These are phyloP conservation scores for Tricholomella constricta DNA, from an alignment of 768 basidiomycete genomes.

Conservation along the genomic window DNA sequence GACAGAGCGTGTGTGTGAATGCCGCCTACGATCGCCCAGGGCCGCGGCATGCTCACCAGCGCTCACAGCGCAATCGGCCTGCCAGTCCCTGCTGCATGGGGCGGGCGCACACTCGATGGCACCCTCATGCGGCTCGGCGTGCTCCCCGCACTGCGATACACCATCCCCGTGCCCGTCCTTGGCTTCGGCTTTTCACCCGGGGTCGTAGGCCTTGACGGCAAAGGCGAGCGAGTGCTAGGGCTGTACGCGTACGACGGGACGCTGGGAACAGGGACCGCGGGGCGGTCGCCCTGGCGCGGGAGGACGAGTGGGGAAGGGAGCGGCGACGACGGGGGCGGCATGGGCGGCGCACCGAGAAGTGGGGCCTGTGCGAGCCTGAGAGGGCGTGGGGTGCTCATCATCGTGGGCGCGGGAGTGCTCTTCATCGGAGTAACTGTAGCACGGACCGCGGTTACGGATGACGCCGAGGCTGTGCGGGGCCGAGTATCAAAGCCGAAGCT, in stretches of 20 bases:
- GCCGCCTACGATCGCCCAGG: not conserved
- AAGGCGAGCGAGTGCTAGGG: slow-evolving; percentile 12
- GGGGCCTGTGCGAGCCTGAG: slow-evolving; percentile 9
- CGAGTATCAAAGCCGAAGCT: not conserved
- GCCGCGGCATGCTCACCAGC: no score
- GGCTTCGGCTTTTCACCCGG: slow-evolving; percentile 45
- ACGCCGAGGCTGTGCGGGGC: not conserved
- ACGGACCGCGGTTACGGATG: not conserved
- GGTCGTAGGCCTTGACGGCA: slow-evolving; percentile 22
- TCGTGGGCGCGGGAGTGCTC: not conserved
- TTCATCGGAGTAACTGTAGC: not conserved
- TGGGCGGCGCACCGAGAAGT: slow-evolving; percentile 22
- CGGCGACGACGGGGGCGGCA: not conserved
- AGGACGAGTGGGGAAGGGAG: slow-evolving; percentile 25
- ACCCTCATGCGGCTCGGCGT: slow-evolving; percentile 15
- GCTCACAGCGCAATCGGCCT: not conserved
- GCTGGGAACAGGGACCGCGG: slow-evolving; percentile 37
- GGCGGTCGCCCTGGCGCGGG: slow-evolving; percentile 25
- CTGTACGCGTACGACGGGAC: slow-evolving; percentile 16
- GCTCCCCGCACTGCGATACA: slow-evolving; percentile 48
- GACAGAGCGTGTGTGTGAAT: no score
- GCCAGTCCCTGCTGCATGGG: not conserved
- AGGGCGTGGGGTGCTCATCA: slow-evolving; percentile 14
- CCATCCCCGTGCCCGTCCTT: slow-evolving; percentile 71
- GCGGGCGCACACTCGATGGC: not conserved